Conservation (phyloP, 805 yeast species). For the Torulaspora microellipsoides region DNA sequence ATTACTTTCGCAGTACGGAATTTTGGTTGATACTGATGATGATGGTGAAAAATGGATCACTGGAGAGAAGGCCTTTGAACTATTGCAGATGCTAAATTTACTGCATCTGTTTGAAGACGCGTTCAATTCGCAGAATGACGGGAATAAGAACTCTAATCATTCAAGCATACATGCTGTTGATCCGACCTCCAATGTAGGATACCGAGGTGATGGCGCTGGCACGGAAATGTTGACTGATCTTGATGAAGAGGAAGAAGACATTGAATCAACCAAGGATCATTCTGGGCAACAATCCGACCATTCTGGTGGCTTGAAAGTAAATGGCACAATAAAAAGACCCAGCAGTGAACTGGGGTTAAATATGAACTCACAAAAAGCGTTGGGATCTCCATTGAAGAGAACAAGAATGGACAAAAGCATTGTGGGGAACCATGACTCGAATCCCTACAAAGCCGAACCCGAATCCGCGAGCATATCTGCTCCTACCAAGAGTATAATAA, state of each 20-base stretch:
- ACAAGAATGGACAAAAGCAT: conserved; percentile 12
- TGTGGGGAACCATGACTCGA: conserved; percentile 1
- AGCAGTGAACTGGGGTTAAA: conserved; percentile 7
- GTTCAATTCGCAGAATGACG: conserved; percentile 9
- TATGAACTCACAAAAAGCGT: conserved; percentile 16
- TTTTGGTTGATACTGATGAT: conserved; percentile 26
- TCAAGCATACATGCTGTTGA: background rate
- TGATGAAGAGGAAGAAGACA: conserved; percentile 2
- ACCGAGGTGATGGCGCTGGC: conserved; percentile 1
- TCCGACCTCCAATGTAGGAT: background rate
- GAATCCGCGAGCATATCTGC: background rate
- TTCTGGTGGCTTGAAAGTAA: too few relatives aligned
- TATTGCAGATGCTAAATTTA: conserved; percentile 20
- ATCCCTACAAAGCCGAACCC: background rate
- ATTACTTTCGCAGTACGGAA: conserved; percentile 24
- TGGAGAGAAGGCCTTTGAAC: conserved; percentile 23
- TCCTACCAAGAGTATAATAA: conserved; percentile 8
- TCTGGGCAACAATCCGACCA: too few relatives aligned
- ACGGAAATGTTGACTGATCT: background rate
- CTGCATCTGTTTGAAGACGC: conserved; percentile 17
- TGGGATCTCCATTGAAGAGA: conserved; percentile 30
- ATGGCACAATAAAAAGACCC: conserved; percentile 5
- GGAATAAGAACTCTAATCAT: background rate
- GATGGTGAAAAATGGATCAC: conserved; percentile 31
- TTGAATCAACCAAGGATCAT: background rate